A percentile compares a stretch with the other conserved stretches of the same genome.
Conservation (phyloP, 306 rosid species). For the Styphnolobium japonicum region DNA sequence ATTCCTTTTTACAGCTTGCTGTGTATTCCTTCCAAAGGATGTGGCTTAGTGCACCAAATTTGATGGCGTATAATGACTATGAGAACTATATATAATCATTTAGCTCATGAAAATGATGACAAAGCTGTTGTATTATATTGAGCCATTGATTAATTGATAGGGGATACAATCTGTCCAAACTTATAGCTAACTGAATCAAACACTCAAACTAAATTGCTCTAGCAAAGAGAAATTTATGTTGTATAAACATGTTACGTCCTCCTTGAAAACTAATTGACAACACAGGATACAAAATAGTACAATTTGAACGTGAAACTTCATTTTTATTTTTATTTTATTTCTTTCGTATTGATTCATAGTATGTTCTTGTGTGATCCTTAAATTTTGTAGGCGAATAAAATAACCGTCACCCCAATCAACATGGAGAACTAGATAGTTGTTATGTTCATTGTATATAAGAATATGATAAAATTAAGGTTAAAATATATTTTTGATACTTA, state of each 20-base stretch:
- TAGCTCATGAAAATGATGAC: too few relatives aligned
- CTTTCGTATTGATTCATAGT: background rate
- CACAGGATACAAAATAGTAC: background rate
- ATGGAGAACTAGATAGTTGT: background rate
- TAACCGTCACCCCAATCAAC: background rate
- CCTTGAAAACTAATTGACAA: background rate
- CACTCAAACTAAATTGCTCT: background rate
- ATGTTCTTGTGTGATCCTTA: background rate
- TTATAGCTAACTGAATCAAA: too few relatives aligned
- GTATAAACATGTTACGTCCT: background rate
- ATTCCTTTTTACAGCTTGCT: too few relatives aligned
- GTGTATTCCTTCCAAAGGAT: too few relatives aligned
- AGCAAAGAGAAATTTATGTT: background rate
- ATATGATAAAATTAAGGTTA: too few relatives aligned
- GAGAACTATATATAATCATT: background rate
- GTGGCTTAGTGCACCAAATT: too few relatives aligned
- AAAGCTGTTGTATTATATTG: background rate
- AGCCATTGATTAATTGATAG: background rate
- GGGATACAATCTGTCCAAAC: background rate
- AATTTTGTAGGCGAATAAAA: too few relatives aligned
- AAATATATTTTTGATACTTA: too few relatives aligned
- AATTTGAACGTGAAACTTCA: background rate
- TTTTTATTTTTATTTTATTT: background rate
- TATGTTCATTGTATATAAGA: too few relatives aligned
- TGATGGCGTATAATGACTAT: background rate